Evolutionary conservation across 306 rosid species (phyloP).

Genomic region (Urtica urens): DNA sequence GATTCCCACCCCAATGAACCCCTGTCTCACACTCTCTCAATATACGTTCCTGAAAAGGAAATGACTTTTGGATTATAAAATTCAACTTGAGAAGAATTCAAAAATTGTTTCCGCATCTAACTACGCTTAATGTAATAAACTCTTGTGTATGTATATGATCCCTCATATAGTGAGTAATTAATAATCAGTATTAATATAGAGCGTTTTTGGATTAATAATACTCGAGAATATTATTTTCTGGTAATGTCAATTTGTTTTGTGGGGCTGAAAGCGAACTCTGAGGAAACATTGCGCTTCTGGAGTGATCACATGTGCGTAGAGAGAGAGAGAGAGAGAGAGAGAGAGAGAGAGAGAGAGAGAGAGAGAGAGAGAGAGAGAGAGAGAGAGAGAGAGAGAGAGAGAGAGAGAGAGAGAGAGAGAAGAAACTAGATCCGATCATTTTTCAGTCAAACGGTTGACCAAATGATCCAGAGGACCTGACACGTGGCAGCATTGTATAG

Average conservation of each 20-base stretch:
- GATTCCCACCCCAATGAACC: too few species aligned
- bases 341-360: too few species aligned
- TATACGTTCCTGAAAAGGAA: too few species aligned
- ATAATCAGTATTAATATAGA: too few species aligned
- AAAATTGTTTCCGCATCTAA: neutral
- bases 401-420: too few species aligned
- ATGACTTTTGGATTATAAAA: too few species aligned
- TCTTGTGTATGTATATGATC: neutral
- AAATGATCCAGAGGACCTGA: neutral
- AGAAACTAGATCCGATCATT: neutral
- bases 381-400: too few species aligned
- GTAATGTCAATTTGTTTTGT: neutral
- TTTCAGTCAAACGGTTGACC: slow-evolving; percentile 14
- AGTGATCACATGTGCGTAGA: neutral
- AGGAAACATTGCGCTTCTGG: neutral
- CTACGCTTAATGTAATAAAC: neutral
- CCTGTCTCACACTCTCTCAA: too few species aligned
- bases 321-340: neutral
- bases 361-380: too few species aligned
- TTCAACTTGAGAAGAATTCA: neutral
- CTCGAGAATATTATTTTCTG: too few species aligned
- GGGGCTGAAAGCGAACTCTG: neutral
- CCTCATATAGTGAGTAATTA: too few species aligned
- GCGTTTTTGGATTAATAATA: too few species aligned
- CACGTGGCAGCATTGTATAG: slow-evolving; percentile 8